Percentiles rank a stretch among this genome's conserved stretches.
Evolutionary conservation across 2,329 filamentous ascomycete species (phyloP).

Genomic region (Dactylellina cionopaga): DNA sequence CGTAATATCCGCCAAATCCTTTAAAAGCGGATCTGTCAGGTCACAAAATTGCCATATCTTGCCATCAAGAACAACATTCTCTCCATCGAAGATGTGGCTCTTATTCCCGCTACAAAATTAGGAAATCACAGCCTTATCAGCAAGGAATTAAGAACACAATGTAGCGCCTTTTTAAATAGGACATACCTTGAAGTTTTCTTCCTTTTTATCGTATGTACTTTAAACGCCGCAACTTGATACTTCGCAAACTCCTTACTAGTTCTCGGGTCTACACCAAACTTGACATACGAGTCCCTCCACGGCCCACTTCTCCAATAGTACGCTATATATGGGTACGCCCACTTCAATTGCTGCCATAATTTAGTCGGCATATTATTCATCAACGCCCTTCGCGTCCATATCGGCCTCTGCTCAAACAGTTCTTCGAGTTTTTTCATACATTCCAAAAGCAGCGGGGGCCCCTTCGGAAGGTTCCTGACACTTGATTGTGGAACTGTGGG

Average conservation of each 20-base stretch:
- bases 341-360: constrained; percentile 67
- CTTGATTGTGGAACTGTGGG: constrained; percentile 71
- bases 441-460: constrained; percentile 60
- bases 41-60: constrained; percentile 97
- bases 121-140: not conserved
- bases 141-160: not conserved
- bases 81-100: constrained; percentile 42
- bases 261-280: constrained; percentile 86
- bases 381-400: constrained; percentile 86
- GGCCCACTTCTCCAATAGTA: constrained; percentile 94
- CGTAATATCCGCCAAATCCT: constrained; percentile 71
- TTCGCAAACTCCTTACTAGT: constrained; percentile 77
- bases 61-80: constrained; percentile 69
- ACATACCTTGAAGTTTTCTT: constrained; percentile 25
- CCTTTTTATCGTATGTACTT: constrained; percentile 66
- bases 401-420: constrained; percentile 77
- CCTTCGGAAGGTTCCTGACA: constrained; percentile 66
- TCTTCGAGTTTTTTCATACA: constrained; percentile 66
- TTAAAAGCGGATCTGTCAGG: constrained; percentile 80
- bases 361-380: constrained; percentile 75
- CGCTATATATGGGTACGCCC: constrained; percentile 82
- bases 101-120: constrained; percentile 21
- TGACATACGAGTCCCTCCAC: constrained; percentile 87
- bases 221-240: constrained; percentile 91
- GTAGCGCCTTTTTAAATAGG: not conserved